A percentile compares a stretch with the other conserved stretches of the same genome.
phyloP scores from a whole-genome alignment of 106 monocot genomes.

The Cymbidium sinense region DNA sequence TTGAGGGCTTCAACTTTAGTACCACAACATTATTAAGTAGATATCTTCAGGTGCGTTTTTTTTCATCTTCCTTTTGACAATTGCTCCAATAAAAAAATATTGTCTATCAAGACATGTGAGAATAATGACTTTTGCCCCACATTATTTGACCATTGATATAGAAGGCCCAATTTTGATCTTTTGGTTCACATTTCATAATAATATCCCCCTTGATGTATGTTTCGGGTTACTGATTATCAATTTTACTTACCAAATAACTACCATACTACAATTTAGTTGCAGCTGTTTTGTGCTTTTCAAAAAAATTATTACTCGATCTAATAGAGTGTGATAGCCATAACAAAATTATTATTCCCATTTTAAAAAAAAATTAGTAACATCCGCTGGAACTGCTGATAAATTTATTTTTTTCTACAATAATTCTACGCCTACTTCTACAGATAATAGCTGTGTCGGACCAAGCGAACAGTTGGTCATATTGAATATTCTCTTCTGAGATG shows the following conservation, averaged over 20 bases:
- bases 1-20: conserved; percentile 80
- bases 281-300: too few relatives aligned
- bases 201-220: not conserved
- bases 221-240: too few relatives aligned
- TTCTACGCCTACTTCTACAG: not conserved
- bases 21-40: conserved; percentile 63
- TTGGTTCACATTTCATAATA: not conserved
- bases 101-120: not conserved
- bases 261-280: too few relatives aligned
- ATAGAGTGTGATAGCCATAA: too few relatives aligned
- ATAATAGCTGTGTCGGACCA: too few relatives aligned
- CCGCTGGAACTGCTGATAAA: not conserved
- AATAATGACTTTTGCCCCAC: not conserved
- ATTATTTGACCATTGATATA: not conserved
- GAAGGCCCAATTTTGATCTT: not conserved
- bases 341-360: too few relatives aligned
- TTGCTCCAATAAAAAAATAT: not conserved
- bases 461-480: too few relatives aligned
- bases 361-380: not conserved
- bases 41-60: conserved; percentile 69
- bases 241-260: too few relatives aligned
- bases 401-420: not conserved
- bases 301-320: too few relatives aligned
- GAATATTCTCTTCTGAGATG: not conserved
- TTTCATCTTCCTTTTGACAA: not conserved